phyloP scores from a whole-genome alignment of 768 basidiomycete species.

The Fomitopsis pulvina region DNA sequence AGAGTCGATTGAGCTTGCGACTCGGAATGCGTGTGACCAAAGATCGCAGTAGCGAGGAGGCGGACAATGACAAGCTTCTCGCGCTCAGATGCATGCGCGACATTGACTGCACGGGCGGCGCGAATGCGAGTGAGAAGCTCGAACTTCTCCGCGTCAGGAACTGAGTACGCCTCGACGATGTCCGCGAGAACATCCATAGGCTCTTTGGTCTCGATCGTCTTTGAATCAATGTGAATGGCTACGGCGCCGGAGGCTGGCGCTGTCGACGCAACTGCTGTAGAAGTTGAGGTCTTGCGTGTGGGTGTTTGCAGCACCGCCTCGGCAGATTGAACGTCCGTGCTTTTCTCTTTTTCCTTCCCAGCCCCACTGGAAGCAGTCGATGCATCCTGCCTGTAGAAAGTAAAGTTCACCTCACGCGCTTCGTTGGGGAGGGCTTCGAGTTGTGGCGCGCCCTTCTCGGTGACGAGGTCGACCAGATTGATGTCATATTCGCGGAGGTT shows the following conservation, averaged over 20 bases:
- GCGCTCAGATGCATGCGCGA: constrained; percentile 52
- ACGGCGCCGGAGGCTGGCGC: constrained; percentile 42
- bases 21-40: constrained; percentile 82
- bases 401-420: constrained; percentile 74
- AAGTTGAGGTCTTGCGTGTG: constrained; percentile 37
- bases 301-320: constrained; percentile 36
- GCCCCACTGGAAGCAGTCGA: constrained; percentile 13
- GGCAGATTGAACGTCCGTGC: constrained; percentile 37
- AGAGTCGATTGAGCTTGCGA: constrained; percentile 70
- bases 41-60: constrained; percentile 85
- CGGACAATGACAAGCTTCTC: constrained; percentile 78
- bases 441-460: constrained; percentile 41
- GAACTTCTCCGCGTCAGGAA: constrained; percentile 81
- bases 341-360: constrained; percentile 34
- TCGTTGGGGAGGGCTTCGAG: constrained; percentile 62
- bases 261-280: constrained; percentile 25
- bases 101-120: constrained; percentile 61
- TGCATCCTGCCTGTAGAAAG: constrained; percentile 65
- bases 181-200: constrained; percentile 78
- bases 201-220: constrained; percentile 50
- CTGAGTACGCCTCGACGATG: constrained; percentile 52
- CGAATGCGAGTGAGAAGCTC: constrained; percentile 86
- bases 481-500: constrained; percentile 75
- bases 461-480: constrained; percentile 68
- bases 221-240: constrained; percentile 55